Evolutionary conservation across 805 yeast genomes (phyloP).

Genomic region (Suhomyces canberraensis): DNA sequence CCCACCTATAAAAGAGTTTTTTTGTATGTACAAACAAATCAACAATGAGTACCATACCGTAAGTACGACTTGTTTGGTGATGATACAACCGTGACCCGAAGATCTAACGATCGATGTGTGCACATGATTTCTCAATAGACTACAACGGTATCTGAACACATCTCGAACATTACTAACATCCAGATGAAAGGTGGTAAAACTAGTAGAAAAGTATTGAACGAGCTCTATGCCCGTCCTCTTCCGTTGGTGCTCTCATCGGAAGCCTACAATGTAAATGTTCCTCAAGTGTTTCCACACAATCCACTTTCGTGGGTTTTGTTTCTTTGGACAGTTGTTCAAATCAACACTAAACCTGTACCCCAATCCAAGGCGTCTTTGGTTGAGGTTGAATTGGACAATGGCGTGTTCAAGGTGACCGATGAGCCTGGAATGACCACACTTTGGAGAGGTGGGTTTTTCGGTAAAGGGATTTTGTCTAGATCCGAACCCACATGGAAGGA

Average conservation of each 20-base stretch:
- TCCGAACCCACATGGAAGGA: conserved; percentile 89
- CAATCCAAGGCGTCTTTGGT: conserved; percentile 16
- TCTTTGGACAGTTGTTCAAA: conserved; percentile 27
- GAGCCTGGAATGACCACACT: conserved; percentile 49
- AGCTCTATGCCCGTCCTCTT: conserved; percentile 46
- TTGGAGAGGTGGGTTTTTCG: conserved; percentile 90
- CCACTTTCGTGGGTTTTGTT: conserved; percentile 62
- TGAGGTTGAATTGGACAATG: conserved; percentile 23
- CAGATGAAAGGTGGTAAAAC: conserved; percentile 17
- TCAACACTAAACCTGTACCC: conserved; percentile 21
- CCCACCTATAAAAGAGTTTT: no score
- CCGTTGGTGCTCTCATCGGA: conserved; percentile 48
- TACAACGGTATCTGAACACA: conserved; percentile 92
- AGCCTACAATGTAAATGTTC: conserved; percentile 41
- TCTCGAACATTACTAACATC: conserved; percentile 4
- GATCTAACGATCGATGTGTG: conserved; percentile 50
- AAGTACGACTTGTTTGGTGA: conserved; percentile 19
- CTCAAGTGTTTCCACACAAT: conserved; percentile 57
- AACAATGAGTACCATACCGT: no score
- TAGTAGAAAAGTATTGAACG: conserved; percentile 25
- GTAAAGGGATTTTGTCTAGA: conserved; percentile 85
- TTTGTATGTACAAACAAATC: no score
- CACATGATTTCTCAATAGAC: conserved; percentile 81
- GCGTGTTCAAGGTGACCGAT: conserved; percentile 40
- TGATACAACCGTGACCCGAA: conserved; percentile 25